Evolutionary conservation across 805 yeast species (phyloP), one percentile per base, ranked within the genome.

Genomic region (Candida boidinii): DNA sequence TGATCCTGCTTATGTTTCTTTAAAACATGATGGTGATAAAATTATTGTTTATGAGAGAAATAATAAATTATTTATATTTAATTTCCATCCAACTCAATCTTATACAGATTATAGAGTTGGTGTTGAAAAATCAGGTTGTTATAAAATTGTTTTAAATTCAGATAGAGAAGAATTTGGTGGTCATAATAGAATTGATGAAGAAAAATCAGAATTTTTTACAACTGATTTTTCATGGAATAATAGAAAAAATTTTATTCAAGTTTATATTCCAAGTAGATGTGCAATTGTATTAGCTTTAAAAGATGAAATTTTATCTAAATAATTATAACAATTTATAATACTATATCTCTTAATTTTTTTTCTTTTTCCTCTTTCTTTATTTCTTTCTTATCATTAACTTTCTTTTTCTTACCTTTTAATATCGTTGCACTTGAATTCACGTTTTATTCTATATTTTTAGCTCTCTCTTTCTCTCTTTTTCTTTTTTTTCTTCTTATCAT

Each of bases 51-150:
- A 76, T 59, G 97, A 90, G 58, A 74, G 96, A 44, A 85, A 80
- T 34, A 92, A 88, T 1, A 67, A 85, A 21, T 50, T 92, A 31
- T 92, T 90, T 48, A 66, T 88, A 20, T 87, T 88, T 68, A 90
- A 92, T 58, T 85, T 92, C 68, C 85, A 90, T 57, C 94, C 95
- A 21, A 70, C 81, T 0, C 63, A 84, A 35, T 82, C 94, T 2
- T 90, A 66, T 56, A 65, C 84, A 2, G 95, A 86, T 58, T 90
- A 88, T 61, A 74, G 94, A 51, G 67, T 90, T 30, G 97, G 98
- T n/a, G 84, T 85, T 15, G 87, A 90, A 18, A 60, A 48, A 10
- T 66, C 90, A 0, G 98, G 97, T 7, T 64, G 62, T 31, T 90
- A 90, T 55, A 69, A 66, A 43, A 66, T 88, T 31, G 77, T 84